A percentile compares a stretch with the other conserved stretches of the same genome.
Evolutionary conservation across 75 land plant species (phyloP).

Genomic region (Gnetum montanum): DNA sequence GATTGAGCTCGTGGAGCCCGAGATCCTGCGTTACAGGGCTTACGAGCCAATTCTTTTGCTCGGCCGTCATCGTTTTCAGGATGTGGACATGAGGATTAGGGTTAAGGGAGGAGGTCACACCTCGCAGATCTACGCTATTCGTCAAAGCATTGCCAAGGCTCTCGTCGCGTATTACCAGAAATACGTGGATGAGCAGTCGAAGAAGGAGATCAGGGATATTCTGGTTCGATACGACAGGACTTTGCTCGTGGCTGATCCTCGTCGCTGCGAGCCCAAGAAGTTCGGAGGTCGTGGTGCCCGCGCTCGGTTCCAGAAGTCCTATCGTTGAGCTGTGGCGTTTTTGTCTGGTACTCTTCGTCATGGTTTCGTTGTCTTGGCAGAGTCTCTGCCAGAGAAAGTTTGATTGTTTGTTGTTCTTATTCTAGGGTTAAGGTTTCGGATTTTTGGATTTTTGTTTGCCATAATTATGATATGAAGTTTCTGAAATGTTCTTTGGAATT

Average conservation of each 20-base stretch:
- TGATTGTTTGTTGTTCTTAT: too few relatives aligned
- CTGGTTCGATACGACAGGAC: slow-evolving; percentile 58
- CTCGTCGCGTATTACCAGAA: slow-evolving; percentile 64
- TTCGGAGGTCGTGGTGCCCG: slow-evolving; percentile 76
- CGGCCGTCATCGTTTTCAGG: slow-evolving; percentile 47
- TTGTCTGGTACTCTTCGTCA: too few relatives aligned
- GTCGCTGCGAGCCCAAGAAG: slow-evolving; percentile 76
- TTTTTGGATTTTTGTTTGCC: too few relatives aligned
- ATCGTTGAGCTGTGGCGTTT: slow-evolving; percentile 31
- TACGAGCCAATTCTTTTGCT: slow-evolving; percentile 60
- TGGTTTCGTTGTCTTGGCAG: too few relatives aligned
- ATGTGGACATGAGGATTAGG: slow-evolving; percentile 68
- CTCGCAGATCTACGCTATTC: slow-evolving; percentile 65
- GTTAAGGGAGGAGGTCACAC: slow-evolving; percentile 71
- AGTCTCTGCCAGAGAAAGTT: too few relatives aligned
- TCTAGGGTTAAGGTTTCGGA: too few relatives aligned
- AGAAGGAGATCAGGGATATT: slow-evolving; percentile 66
- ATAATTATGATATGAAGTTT: too few relatives aligned
- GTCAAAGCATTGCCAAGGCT: slow-evolving; percentile 76
- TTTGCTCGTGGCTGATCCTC: slow-evolving; percentile 64
- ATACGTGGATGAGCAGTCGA: slow-evolving; percentile 64
- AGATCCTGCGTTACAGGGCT: slow-evolving; percentile 68
- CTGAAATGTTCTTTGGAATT: too few relatives aligned
- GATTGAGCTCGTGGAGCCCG: slow-evolving; percentile 63
- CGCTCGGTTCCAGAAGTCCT: slow-evolving; percentile 83